These are phyloP conservation scores for Halophytophthora polymorphica DNA, from an alignment of 352 stramenopile species.

Conservation along the genomic window DNA sequence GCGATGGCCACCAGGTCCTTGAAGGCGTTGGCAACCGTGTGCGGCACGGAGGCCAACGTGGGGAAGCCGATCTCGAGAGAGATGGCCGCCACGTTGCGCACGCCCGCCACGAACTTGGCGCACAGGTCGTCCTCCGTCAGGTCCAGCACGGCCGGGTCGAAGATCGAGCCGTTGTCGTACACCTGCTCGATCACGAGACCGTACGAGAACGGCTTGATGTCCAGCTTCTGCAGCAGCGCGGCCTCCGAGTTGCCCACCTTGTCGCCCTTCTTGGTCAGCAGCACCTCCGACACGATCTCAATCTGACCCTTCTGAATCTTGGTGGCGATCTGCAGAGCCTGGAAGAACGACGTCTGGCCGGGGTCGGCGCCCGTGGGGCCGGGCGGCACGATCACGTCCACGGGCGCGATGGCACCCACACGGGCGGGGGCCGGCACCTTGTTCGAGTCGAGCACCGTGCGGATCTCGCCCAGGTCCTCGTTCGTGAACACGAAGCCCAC, in stretches of 20 bases:
- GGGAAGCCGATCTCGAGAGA: constrained; percentile 95
- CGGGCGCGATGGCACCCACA: constrained; percentile 94
- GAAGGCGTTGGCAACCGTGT: constrained; percentile 99
- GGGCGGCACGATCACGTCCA: constrained; percentile 96
- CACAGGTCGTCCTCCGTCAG: constrained; percentile 97
- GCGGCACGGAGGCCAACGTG: constrained; percentile 96
- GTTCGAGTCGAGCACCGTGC: constrained; percentile 86
- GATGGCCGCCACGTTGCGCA: constrained; percentile 93
- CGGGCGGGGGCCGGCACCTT: constrained; percentile 95
- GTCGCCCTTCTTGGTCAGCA: constrained; percentile 94
- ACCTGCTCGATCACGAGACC: constrained; percentile 95
- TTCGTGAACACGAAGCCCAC: constrained; percentile 99
- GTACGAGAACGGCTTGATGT: constrained; percentile 99
- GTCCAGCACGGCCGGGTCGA: constrained; percentile 98
- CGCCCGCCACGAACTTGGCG: constrained; percentile 94
- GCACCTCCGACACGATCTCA: constrained; percentile 98
- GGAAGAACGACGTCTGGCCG: constrained; percentile 99
- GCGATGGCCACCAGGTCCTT: constrained; percentile 96
- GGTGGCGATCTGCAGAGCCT: constrained; percentile 98
- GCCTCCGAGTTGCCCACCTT: constrained; percentile 99
- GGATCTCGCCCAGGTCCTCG: constrained; percentile 92
- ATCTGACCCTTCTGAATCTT: constrained; percentile 99
- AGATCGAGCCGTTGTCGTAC: constrained; percentile 99
- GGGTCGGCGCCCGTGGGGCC: constrained; percentile 98
- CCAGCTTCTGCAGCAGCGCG: constrained; percentile 97